These are phyloP conservation scores for Periconia digitata DNA, from an alignment of 2,329 filamentous ascomycete genomes.

Conservation along the genomic window DNA sequence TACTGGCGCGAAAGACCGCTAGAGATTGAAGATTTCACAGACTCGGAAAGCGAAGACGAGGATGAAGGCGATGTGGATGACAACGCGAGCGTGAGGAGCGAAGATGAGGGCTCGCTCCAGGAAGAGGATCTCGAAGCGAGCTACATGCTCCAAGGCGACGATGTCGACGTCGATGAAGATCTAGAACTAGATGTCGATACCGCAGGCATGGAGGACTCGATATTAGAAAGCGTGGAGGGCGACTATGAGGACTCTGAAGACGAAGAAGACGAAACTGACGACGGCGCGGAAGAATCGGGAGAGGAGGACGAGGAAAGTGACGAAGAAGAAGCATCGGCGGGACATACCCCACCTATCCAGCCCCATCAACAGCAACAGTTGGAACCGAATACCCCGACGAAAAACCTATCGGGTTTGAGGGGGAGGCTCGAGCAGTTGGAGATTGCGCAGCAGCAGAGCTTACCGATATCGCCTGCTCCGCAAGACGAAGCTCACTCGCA, in stretches of 20 bases:
- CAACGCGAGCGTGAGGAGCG: conserved; percentile 47
- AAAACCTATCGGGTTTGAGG: conserved; percentile 7
- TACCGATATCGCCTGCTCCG: too few species aligned
- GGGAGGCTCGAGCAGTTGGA: conserved; percentile 18
- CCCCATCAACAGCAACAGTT: too few species aligned
- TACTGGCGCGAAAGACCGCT: conserved; percentile 90
- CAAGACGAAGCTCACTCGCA: too few species aligned
- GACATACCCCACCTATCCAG: too few species aligned
- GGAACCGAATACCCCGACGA: conserved; percentile 5
- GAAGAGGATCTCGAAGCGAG: conserved; percentile 56
- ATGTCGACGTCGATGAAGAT: conserved; percentile 50
- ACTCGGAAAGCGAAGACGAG: conserved; percentile 64
- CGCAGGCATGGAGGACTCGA: conserved; percentile 3
- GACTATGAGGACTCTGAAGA: conserved; percentile 23
- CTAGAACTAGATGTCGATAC: conserved; percentile 46
- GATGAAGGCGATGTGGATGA: conserved; percentile 55
- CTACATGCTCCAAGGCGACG: conserved; percentile 57
- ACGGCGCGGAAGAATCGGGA: conserved; percentile 17
- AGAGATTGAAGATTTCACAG: conserved; percentile 85
- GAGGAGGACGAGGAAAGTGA: neutral
- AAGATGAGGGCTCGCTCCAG: conserved; percentile 53
- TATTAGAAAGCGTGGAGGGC: conserved; percentile 26
- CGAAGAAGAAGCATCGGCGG: conserved; percentile 3
- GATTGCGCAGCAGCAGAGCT: conserved; percentile 17
- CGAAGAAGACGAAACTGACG: conserved; percentile 22